Conservation (phyloP, 352 stramenopile species). For the Phytophthora tentaculata region DNA sequence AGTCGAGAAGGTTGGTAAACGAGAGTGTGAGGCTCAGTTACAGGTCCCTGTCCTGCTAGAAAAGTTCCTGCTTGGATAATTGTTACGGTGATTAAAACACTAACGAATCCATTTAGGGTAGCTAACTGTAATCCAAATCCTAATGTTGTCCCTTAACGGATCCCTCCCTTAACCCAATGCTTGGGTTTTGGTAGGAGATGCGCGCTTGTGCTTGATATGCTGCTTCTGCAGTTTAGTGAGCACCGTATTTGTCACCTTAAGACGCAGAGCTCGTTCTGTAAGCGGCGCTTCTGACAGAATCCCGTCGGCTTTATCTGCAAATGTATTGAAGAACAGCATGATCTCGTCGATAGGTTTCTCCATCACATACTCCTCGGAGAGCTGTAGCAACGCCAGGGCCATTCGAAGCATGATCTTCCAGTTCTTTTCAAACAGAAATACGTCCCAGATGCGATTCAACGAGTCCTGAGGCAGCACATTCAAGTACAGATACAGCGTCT, state of each 20-base stretch:
- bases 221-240: constrained; percentile 80
- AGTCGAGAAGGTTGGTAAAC: constrained; percentile 15
- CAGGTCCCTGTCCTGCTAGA: constrained; percentile 43
- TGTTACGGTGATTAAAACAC: background rate
- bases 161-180: constrained; percentile 11
- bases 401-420: constrained; percentile 87
- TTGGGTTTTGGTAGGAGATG: constrained; percentile 37
- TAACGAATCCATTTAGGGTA: constrained; percentile 1
- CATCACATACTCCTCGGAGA: constrained; percentile 69
- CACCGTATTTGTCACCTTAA: constrained; percentile 84
- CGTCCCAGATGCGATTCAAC: constrained; percentile 85
- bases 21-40: constrained; percentile 37
- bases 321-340: constrained; percentile 91
- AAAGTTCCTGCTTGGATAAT: constrained; percentile 32
- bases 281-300: constrained; percentile 61
- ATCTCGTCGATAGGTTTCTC: constrained; percentile 80
- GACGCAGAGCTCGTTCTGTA: constrained; percentile 51
- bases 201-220: constrained; percentile 59
- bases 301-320: constrained; percentile 57
- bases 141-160: background rate
- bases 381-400: constrained; percentile 71
- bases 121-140: constrained; percentile 5
- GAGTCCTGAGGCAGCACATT: constrained; percentile 78
- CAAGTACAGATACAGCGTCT: constrained; percentile 88
- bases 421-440: constrained; percentile 86